Base-by-base conservation (phyloP, 805 yeast species). In the Starmerella bombi region DNA sequence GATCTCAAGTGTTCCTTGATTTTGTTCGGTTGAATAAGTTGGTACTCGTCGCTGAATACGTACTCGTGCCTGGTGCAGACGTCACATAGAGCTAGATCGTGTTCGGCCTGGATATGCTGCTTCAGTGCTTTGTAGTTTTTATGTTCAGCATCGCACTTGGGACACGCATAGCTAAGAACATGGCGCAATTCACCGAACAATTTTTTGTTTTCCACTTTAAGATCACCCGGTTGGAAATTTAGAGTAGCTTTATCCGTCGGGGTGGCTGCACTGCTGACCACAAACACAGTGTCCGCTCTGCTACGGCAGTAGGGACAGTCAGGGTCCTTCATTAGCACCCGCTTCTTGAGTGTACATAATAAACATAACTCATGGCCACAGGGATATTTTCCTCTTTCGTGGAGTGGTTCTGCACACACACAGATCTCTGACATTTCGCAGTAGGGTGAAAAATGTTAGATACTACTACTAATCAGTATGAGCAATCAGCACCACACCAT, bases 361-460 rank as follows among this genome's bases (percentile, higher is more conserved):
- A 84, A 82, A 59, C 99, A 91, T 0, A 85, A 75, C 25, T 66
- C 70, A 57, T 91, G 97, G 52, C 77, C 75, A 60, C 99, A 91
- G 0, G 84, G 81, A 1, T 91, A 71, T 8, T 80, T 54, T 0
- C 93, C 83, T 2, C 76, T 74, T 50, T 67, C 71, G n/a, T 51
- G 49, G 21, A 84, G 66, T 23, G 64, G 63, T 34, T 81, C 79
- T 0, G 96, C 91, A 63, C 99, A 91, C 42, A 91, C 81, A 18
- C 85, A 61, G 67, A 96, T 86, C 16, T 43, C 45, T 5, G 29
- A 40, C 48, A 41, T 43, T 28, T 28, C 7, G 14, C 12, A 23
- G 27, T 23, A 23, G 27, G 27, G 7, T 7, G 27, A 12, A 23
- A 23, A 23, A 12, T 23, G 27, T n/a, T n/a, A n/a, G n/a, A n/a